A percentile compares a stretch with the other conserved stretches of the same genome.
Conservation (phyloP, 306 rosid genomes). For the Ormosia emarginata region DNA sequence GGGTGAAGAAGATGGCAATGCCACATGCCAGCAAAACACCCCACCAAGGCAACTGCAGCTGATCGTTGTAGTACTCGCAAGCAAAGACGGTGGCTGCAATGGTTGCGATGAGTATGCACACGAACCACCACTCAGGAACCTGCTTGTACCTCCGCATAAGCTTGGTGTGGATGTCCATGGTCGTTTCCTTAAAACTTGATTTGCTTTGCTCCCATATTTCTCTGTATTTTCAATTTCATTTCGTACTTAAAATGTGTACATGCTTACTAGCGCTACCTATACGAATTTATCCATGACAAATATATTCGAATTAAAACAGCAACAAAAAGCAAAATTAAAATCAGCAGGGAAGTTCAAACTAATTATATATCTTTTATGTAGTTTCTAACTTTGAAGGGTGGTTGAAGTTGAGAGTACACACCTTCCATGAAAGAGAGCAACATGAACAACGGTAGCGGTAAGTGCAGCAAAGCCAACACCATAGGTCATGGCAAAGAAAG, state of each 20-base stretch:
- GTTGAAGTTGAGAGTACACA: background rate
- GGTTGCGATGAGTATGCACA: conserved; percentile 52
- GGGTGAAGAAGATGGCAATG: conserved; percentile 82
- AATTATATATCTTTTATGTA: background rate
- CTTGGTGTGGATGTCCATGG: conserved; percentile 75
- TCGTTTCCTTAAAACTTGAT: conserved; percentile 53
- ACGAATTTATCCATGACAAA: background rate
- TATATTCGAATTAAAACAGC: background rate
- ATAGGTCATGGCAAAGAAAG: conserved; percentile 67
- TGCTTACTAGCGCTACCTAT: background rate
- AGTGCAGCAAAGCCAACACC: conserved; percentile 94
- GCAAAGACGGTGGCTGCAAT: conserved; percentile 54
- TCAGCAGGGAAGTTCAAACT: background rate
- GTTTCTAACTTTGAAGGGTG: background rate
- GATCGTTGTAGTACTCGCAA: conserved; percentile 71
- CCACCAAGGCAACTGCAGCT: conserved; percentile 98
- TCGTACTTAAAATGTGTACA: background rate
- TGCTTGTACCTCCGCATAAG: conserved; percentile 69
- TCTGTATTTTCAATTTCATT: conserved; percentile 32
- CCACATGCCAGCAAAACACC: conserved; percentile 83
- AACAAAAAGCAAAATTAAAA: background rate
- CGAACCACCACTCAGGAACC: conserved; percentile 95
- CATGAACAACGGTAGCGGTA: conserved; percentile 74
- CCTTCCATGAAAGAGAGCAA: conserved; percentile 91
- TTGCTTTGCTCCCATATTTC: conserved; percentile 89